Percentiles rank a stretch among this genome's conserved stretches.
These are phyloP conservation scores for Babjeviella inositovora DNA, from an alignment of 805 yeast genomes.

Conservation along the genomic window DNA sequence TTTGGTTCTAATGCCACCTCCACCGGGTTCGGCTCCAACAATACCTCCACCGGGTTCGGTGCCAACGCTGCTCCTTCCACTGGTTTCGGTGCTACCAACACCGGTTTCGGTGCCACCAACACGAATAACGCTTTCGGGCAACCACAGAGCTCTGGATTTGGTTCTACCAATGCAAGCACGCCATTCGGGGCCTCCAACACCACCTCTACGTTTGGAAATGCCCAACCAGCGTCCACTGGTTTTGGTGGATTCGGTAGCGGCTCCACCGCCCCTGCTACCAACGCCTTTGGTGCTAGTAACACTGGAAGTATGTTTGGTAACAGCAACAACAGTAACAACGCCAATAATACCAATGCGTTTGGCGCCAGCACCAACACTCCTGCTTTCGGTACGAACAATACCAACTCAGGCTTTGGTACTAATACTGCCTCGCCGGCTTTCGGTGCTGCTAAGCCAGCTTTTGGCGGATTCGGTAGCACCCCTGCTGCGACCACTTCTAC, in stretches of 20 bases:
- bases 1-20: constrained; percentile 4
- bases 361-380: constrained; percentile 26
- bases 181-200: constrained; percentile 6
- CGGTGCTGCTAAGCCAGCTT: constrained; percentile 4
- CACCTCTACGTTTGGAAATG: constrained; percentile 7
- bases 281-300: too few relatives aligned
- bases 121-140: constrained; percentile 9
- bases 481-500: constrained; percentile 3
- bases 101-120: constrained; percentile 4
- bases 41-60: constrained; percentile 4
- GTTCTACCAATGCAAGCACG: constrained; percentile 1
- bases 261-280: too few relatives aligned
- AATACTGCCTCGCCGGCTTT: constrained; percentile 5
- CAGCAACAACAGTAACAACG: constrained; percentile 4
- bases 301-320: constrained; percentile 8
- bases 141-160: constrained; percentile 2
- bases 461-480: constrained; percentile 9
- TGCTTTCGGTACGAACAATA: constrained; percentile 11
- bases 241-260: constrained; percentile 6
- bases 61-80: constrained; percentile 8
- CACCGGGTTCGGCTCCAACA: constrained; percentile 3
- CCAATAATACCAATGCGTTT: constrained; percentile 5
- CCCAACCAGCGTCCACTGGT: constrained; percentile 5
- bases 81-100: constrained; percentile 8
- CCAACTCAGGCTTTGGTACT: constrained; percentile 2